Base-by-base conservation (phyloP, 495 filamentous ascomycete species). In the Podospora fimiseda region DNA sequence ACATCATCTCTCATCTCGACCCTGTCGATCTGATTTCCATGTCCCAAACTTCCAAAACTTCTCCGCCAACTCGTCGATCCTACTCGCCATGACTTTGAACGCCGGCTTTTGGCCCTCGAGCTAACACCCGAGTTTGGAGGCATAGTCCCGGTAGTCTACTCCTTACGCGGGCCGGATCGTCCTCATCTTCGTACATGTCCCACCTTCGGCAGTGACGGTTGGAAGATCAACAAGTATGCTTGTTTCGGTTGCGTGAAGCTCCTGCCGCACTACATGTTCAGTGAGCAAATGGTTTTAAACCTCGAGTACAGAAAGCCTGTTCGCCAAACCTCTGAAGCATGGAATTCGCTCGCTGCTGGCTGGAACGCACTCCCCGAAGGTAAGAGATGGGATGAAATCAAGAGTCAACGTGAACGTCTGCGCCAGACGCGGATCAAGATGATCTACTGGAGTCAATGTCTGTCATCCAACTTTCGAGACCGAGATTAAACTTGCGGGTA, bases 201-300 rank as follows among this genome's bases (percentile, higher is more conserved):
- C n/a, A 16, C 41, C 21, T 48, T 60, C 21, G 43, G 50, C 9
- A 24, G 39, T 6, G 14, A 18, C 0, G 50, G 48, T 19, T 65
- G 60, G 62, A 20, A 37, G 20, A 20, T 11, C 15, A 57, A 42
- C 49, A 60, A 52, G 36, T 65, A 65, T 24, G 62, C 62, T 30
- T 65, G 62, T 52, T 50, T 48, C 11, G 57, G 54, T 9, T 65
- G 62, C 52, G 48, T 63, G 46, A 56, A 57, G 39, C 57, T 65
- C 9, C 62, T 47, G 7, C 7, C 59, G 19, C 62, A 65, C 21
- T 53, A 49, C 23, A 55, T 47, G 54, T 65, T 65, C 33, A 50
- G 53, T 48, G 60, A 63, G 55, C 54, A 52, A 46, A 50, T 52
- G 14, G 54, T 65, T 47, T 40, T 60, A 20, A 30, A 52, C 7